phyloP scores from a whole-genome alignment of 2,329 filamentous ascomycete genomes.

The Trichoderma arundinaceum region DNA sequence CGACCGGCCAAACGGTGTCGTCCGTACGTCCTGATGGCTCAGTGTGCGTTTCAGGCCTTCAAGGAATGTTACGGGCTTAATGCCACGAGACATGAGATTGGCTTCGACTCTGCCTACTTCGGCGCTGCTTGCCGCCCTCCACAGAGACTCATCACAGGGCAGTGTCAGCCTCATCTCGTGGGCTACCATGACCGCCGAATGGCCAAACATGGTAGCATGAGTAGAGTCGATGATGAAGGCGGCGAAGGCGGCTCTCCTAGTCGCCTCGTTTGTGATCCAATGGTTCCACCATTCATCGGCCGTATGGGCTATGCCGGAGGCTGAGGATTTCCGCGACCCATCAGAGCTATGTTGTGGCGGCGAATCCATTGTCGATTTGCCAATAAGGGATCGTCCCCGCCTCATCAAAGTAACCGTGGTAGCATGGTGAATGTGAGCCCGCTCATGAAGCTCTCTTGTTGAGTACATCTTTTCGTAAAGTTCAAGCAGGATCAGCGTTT shows the following conservation, averaged over 20 bases:
- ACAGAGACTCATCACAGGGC: slow-evolving; percentile 90
- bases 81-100: slow-evolving; percentile 77
- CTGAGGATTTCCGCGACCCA: slow-evolving; percentile 65
- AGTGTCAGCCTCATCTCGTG: slow-evolving; percentile 92
- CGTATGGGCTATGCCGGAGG: slow-evolving; percentile 67
- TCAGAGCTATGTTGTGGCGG: slow-evolving; percentile 70
- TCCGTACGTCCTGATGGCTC: slow-evolving; percentile 82
- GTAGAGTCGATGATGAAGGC: slow-evolving; percentile 96
- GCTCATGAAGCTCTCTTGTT: slow-evolving; percentile 86
- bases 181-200: slow-evolving; percentile 95
- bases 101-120: slow-evolving; percentile 87
- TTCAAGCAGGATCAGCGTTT: slow-evolving; percentile 85
- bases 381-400: slow-evolving; percentile 87
- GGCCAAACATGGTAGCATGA: slow-evolving; percentile 97
- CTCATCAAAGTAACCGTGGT: slow-evolving; percentile 96
- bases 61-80: slow-evolving; percentile 85
- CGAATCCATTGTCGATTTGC: slow-evolving; percentile 81
- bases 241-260: slow-evolving; percentile 85
- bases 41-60: slow-evolving; percentile 90
- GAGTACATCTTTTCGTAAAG: slow-evolving; percentile 98
- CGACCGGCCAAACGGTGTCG: slow-evolving; percentile 90
- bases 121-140: slow-evolving; percentile 85
- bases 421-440: slow-evolving; percentile 95
- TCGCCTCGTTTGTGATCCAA: slow-evolving; percentile 95
- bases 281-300: slow-evolving; percentile 93